Percentiles rank a stretch among this genome's conserved stretches.
phyloP scores from a whole-genome alignment of 2,329 filamentous ascomycete species.

The Trichophyton simii region DNA sequence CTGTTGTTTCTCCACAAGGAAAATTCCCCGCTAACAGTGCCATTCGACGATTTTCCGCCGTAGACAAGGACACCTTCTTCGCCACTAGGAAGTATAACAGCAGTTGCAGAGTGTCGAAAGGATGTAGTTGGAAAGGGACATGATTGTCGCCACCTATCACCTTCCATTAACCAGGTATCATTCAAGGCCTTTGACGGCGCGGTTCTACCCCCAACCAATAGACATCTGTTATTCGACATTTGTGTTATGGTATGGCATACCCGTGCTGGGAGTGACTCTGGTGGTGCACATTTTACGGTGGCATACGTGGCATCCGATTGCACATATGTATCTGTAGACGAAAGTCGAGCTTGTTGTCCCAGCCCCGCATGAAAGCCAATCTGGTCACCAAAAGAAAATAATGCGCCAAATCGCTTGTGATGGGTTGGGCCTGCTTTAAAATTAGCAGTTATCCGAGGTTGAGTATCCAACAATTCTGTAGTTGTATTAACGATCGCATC shows the following conservation, averaged over 20 bases:
- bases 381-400: conserved; percentile 29
- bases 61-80: conserved; percentile 41
- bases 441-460: conserved; percentile 13
- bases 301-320: conserved; percentile 35
- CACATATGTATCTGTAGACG: conserved; percentile 36
- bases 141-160: conserved; percentile 50
- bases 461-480: not conserved
- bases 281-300: conserved; percentile 31
- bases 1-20: conserved; percentile 38
- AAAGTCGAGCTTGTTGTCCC: conserved; percentile 36
- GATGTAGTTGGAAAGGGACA: conserved; percentile 56
- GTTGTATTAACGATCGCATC: not conserved
- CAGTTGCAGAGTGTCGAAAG: conserved; percentile 60
- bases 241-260: conserved; percentile 69
- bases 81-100: conserved; percentile 21
- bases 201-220: conserved; percentile 66
- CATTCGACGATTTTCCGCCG: conserved; percentile 47
- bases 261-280: conserved; percentile 28
- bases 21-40: conserved; percentile 39
- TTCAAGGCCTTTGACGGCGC: conserved; percentile 57
- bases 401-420: conserved; percentile 49
- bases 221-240: conserved; percentile 43
- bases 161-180: conserved; percentile 64
- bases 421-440: conserved; percentile 28
- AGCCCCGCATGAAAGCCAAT: conserved; percentile 32